Evolutionary conservation across 2,329 filamentous ascomycete genomes (phyloP), one percentile per base, ranked within the genome.

Genomic region (Metarhizium anisopliae): DNA sequence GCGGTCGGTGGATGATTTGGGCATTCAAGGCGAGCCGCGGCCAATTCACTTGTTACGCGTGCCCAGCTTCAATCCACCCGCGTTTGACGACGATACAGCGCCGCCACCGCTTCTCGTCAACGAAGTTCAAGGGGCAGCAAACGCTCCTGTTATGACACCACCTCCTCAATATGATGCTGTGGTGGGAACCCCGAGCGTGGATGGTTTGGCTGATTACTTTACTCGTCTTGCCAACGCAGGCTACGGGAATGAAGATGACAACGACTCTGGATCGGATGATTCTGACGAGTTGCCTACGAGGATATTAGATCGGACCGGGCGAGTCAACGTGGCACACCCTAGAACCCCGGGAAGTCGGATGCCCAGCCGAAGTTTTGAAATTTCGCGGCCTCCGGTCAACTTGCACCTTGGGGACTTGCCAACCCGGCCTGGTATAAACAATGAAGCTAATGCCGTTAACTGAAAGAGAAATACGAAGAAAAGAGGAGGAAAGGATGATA

Each of bases 201-300:
- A 91, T 74, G 71, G 85, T 0, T 70, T 96, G 50, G 88, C 90
- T 1, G 92, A 96, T 65, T 96, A 96, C 69, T 96, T 96, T 67
- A 77, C 86, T 0, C 83, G 92, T 1, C 73, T 95, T 43, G 88
- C 88, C 0, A 81, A 90, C 60, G 87, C 89, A 55, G 86, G 90
- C 2, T 73, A 74, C 20, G 64, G 10, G 49, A 50, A 68, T 13
- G 69, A 67, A 16, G 61, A 60, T 6, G 70, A 70, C 1, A 72
- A 74, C 0, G 74, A 75, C 6, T 72, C 70, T 1, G 69, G 68
- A 16, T 75, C 72, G 18, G 49, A 51, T 1, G 74, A 74, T 11
- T 68, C 67, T 2, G 72, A 75, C n/a, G 74, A 76, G n/a, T 67
- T 69, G 18, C 73, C 68, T 52, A 67, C 72, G 32, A 70, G 78